Evolutionary conservation across 768 basidiomycete species (phyloP).

Genomic region (Mycena galericulata): DNA sequence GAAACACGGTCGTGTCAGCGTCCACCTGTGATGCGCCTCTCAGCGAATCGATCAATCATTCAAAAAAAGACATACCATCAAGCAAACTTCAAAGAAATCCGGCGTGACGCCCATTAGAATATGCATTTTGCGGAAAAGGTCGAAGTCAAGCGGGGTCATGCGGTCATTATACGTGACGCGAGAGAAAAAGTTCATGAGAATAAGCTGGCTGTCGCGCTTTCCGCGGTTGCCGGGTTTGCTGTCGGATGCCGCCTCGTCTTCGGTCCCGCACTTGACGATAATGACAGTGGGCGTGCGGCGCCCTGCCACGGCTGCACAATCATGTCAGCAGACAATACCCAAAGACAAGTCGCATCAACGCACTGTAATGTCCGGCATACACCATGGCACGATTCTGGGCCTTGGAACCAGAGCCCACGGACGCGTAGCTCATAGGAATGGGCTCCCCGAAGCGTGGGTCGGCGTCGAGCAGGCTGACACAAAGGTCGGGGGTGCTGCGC

Average conservation of each 20-base stretch:
- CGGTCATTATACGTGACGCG: conserved; percentile 99
- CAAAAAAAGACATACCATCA: conserved; percentile 80
- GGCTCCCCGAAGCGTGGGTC: conserved; percentile 98
- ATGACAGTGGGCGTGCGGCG: conserved; percentile 94
- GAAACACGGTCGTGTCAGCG: conserved; percentile 96
- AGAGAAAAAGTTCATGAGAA: conserved; percentile 99
- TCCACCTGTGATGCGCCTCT: conserved; percentile 76
- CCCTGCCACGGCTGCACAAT: conserved; percentile 79
- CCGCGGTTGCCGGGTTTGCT: conserved; percentile 98
- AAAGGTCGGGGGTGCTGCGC: conserved; percentile 95
- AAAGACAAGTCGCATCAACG: conserved; percentile 47
- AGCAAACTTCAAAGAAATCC: conserved; percentile 96
- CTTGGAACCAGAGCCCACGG: conserved; percentile 92
- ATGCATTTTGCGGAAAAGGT: conserved; percentile 97
- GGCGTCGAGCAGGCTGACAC: conserved; percentile 90
- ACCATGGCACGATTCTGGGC: conserved; percentile 96
- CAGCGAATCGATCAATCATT: not conserved
- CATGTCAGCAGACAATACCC: conserved; percentile 13
- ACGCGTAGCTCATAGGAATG: conserved; percentile 91
- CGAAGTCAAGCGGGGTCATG: conserved; percentile 97
- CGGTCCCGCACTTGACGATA: conserved; percentile 96
- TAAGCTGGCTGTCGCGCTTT: conserved; percentile 98
- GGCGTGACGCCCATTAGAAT: conserved; percentile 98
- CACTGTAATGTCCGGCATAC: conserved; percentile 99
- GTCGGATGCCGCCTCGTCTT: conserved; percentile 82